Conservation (phyloP, 352 stramenopile genomes). For the Phytopythium boreale region DNA sequence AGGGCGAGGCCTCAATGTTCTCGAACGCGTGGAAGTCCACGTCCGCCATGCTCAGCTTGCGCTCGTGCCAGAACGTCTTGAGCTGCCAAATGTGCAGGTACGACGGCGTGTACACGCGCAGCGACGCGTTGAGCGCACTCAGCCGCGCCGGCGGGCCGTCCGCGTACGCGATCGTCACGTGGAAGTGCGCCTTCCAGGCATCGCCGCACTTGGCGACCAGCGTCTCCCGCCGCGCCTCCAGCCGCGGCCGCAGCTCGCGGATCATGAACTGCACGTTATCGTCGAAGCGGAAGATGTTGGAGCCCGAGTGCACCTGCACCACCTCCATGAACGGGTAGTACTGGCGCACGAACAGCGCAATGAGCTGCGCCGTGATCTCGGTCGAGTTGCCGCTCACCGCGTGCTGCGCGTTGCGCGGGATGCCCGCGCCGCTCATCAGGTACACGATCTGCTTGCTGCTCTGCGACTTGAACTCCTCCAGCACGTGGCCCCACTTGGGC, state of each 20-base stretch:
- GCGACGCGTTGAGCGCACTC: conserved; percentile 94
- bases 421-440: conserved; percentile 95
- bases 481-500: conserved; percentile 89
- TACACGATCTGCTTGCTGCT: conserved; percentile 92
- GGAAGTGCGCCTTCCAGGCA: conserved; percentile 93
- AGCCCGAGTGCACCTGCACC: conserved; percentile 93
- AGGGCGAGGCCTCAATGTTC: conserved; percentile 95
- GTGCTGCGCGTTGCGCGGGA: conserved; percentile 93
- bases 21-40: conserved; percentile 97
- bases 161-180: conserved; percentile 95
- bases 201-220: conserved; percentile 89
- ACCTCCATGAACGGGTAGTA: conserved; percentile 94
- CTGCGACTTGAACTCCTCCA: conserved; percentile 75
- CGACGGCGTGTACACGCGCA: conserved; percentile 93
- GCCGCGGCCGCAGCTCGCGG: conserved; percentile 90
- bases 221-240: conserved; percentile 93
- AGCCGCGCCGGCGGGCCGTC: conserved; percentile 95
- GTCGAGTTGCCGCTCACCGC: conserved; percentile 94
- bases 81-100: conserved; percentile 99
- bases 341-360: conserved; percentile 90
- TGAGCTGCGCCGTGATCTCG: conserved; percentile 90
- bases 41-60: conserved; percentile 93
- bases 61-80: conserved; percentile 99
- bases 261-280: conserved; percentile 98
- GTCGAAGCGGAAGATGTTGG: conserved; percentile 94